Conservation (phyloP, 306 rosid species). For the Vigna mungo region DNA sequence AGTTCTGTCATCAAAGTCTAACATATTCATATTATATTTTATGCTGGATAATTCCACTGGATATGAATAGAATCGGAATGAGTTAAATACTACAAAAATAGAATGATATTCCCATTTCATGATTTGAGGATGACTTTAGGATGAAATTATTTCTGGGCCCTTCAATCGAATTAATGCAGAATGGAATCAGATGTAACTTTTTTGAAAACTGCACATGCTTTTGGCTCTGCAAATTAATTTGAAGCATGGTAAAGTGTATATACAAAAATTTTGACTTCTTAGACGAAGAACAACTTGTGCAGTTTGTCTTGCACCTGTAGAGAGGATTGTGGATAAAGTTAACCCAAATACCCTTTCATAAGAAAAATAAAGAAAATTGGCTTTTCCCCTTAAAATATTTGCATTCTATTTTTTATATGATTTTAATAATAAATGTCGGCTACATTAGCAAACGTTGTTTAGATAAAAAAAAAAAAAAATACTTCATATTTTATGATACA, state of each 20-base stretch:
- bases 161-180: background rate
- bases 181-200: conserved; percentile 18
- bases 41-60: conserved; percentile 30
- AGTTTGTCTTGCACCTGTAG: background rate
- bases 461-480: background rate
- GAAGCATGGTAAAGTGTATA: background rate
- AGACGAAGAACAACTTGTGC: background rate
- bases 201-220: background rate
- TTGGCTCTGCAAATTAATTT: background rate
- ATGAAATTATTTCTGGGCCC: conserved; percentile 11
- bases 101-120: background rate
- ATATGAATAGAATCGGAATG: conserved; percentile 10
- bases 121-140: background rate
- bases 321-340: background rate
- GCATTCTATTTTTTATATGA: background rate
- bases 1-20: background rate
- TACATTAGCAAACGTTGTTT: background rate
- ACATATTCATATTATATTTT: conserved; percentile 8
- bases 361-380: background rate
- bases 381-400: background rate
- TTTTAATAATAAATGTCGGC: background rate
- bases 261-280: background rate
- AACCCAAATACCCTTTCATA: background rate
- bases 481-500: background rate
- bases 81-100: background rate